A percentile compares a stretch with the other conserved stretches of the same genome.
Conservation (phyloP, 202 grass and related monocot species). For the Carex arenaria region DNA sequence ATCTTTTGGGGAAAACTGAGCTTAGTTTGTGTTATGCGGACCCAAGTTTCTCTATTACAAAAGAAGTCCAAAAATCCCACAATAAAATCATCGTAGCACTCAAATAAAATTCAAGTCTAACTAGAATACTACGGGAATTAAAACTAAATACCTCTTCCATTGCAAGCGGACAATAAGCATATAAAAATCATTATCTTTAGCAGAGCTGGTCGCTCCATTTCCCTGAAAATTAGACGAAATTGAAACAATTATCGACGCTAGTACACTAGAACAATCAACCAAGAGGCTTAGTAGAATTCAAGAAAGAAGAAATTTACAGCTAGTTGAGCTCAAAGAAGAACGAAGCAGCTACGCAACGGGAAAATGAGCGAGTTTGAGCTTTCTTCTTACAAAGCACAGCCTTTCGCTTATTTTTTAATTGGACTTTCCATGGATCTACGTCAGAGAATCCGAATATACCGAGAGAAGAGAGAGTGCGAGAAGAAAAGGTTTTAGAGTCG, state of each 20-base stretch:
- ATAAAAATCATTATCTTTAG: conserved; percentile 25
- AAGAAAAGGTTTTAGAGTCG: neutral
- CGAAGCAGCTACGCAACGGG: neutral
- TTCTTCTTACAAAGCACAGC: neutral
- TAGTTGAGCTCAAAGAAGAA: neutral
- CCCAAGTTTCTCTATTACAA: neutral
- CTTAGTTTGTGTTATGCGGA: neutral
- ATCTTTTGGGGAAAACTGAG: neutral
- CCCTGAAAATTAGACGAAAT: conserved; percentile 12
- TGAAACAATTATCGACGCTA: conserved; percentile 1
- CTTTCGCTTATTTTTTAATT: neutral
- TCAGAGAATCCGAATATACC: conserved; percentile 10
- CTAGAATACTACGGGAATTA: neutral
- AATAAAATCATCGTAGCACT: neutral
- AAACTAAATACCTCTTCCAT: conserved; percentile 38
- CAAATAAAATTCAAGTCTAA: neutral
- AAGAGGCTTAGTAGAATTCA: neutral
- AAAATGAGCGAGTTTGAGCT: neutral
- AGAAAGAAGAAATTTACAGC: conserved; percentile 8
- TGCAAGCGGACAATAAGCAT: conserved; percentile 23
- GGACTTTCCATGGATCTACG: neutral
- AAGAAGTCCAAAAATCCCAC: neutral
- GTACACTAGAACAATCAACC: neutral
- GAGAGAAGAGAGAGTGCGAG: neutral
- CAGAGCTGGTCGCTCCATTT: conserved; percentile 25